A percentile compares a stretch with the other conserved stretches of the same genome.
phyloP scores from a whole-genome alignment of 139 green algal species.

The Mesotaenium endlicherianum region DNA sequence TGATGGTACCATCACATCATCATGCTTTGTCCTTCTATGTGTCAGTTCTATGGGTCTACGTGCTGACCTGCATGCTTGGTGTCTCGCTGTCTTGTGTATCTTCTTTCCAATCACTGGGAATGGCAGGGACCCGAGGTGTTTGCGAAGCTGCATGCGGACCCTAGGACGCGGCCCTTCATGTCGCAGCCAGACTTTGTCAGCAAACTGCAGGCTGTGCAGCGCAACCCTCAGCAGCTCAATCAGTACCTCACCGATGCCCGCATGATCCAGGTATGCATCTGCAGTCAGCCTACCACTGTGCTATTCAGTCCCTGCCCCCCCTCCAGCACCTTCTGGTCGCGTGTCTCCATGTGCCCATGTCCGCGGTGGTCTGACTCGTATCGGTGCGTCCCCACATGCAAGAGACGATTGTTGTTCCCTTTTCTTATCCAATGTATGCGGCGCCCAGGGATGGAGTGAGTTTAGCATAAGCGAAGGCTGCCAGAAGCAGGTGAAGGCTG shows the following conservation, averaged over 20 bases:
- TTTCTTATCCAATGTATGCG: no score
- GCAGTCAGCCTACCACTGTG: no score
- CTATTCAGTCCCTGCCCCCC: no score
- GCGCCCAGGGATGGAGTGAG: no score
- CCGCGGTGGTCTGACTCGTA: no score
- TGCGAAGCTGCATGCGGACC: constrained; percentile 80
- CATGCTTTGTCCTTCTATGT: background rate
- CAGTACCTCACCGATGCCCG: constrained; percentile 56
- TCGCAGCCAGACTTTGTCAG: constrained; percentile 85
- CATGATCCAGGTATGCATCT: constrained; percentile 53
- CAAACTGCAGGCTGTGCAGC: constrained; percentile 76
- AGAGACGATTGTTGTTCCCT: no score
- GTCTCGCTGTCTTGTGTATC: background rate
- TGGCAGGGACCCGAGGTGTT: constrained; percentile 61
- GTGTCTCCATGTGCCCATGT: no score
- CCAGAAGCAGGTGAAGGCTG: no score
- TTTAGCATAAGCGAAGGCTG: no score
- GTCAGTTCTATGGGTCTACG: background rate
- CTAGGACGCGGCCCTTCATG: constrained; percentile 72
- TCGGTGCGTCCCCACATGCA: no score
- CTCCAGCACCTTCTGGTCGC: no score
- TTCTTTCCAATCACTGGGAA: constrained; percentile 4
- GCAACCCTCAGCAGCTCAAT: constrained; percentile 70
- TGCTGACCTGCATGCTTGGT: background rate
- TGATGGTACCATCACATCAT: background rate